These are phyloP conservation scores for Suillus variegatus DNA, from an alignment of 768 basidiomycete species.

Conservation along the genomic window DNA sequence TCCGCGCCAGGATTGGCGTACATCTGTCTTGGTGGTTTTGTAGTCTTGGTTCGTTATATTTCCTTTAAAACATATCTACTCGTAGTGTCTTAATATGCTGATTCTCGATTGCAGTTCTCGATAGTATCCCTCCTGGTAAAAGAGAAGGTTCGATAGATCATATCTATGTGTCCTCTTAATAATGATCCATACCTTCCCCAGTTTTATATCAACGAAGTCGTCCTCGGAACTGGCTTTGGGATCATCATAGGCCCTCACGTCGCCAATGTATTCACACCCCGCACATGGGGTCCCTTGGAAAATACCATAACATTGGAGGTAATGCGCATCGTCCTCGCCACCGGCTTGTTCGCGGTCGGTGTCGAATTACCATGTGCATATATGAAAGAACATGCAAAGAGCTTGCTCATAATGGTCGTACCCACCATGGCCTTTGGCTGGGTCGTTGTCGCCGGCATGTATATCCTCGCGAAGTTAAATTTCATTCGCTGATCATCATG, in stretches of 20 bases:
- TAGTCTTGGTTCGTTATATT: constrained; percentile 41
- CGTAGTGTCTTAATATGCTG: neutral
- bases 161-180: neutral
- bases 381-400: constrained; percentile 75
- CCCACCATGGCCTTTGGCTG: constrained; percentile 88
- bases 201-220: constrained; percentile 92
- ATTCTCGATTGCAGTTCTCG: constrained; percentile 59
- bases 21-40: constrained; percentile 61
- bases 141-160: constrained; percentile 57
- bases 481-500: neutral
- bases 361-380: constrained; percentile 90
- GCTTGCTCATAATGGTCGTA: constrained; percentile 68
- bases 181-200: constrained; percentile 25
- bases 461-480: constrained; percentile 3
- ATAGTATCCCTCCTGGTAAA: constrained; percentile 81
- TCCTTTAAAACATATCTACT: neutral
- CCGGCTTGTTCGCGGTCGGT: constrained; percentile 92
- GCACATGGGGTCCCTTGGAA: constrained; percentile 59
- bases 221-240: constrained; percentile 77
- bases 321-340: constrained; percentile 85
- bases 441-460: constrained; percentile 70
- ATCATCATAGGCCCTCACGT: constrained; percentile 70
- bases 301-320: constrained; percentile 81
- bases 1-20: constrained; percentile 57
- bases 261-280: constrained; percentile 73